phyloP scores from a whole-genome alignment of 2,329 filamentous ascomycete genomes.

The Lecanicillium sp. region DNA sequence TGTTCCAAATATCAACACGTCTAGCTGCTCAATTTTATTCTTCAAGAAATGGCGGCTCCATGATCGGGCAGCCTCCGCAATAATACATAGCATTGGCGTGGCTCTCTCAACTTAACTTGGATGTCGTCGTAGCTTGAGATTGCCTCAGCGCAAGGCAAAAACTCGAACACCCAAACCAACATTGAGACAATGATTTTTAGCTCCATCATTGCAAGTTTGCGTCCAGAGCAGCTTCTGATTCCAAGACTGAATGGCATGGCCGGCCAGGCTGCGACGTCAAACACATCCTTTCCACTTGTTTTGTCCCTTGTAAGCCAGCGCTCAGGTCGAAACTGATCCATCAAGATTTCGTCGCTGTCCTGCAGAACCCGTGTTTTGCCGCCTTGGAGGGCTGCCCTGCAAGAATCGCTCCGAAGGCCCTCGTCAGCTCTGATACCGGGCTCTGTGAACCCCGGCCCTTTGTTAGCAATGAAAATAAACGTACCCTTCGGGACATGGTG shows the following conservation, averaged over 20 bases:
- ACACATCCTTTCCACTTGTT: conserved; percentile 11
- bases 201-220: conserved; percentile 20
- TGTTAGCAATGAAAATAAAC: conserved; percentile 9
- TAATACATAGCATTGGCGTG: conserved; percentile 11
- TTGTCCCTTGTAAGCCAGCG: conserved; percentile 3
- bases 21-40: too few relatives aligned
- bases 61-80: too few relatives aligned
- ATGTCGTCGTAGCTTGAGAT: conserved; percentile 14
- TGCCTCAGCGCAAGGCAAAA: conserved; percentile 10
- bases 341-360: not conserved
- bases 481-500: conserved; percentile 20
- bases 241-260: conserved; percentile 26
- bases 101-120: conserved; percentile 13
- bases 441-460: conserved; percentile 7
- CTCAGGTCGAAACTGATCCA: not conserved
- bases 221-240: conserved; percentile 27
- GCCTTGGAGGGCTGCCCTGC: not conserved
- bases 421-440: conserved; percentile 9
- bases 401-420: conserved; percentile 2
- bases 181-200: conserved; percentile 19
- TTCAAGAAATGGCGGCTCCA: too few relatives aligned
- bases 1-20: too few relatives aligned
- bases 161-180: conserved; percentile 20
- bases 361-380: not conserved
- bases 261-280: conserved; percentile 22